phyloP scores from a whole-genome alignment of 2,329 filamentous ascomycete genomes.

The Paecilomyces niveus region DNA sequence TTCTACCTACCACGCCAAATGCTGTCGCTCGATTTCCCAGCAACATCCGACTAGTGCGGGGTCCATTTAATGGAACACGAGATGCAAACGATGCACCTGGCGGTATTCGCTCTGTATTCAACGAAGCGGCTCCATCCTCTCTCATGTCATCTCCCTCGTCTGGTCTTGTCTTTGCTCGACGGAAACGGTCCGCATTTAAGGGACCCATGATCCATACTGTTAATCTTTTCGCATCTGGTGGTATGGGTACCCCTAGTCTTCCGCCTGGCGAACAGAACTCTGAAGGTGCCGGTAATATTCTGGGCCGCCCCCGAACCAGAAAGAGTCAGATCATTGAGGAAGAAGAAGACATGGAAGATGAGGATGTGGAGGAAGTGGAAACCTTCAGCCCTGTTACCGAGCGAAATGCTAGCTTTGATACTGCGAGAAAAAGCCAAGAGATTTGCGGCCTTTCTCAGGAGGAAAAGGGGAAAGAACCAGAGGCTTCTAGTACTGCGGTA shows the following conservation, averaged over 20 bases:
- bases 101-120: conserved; percentile 26
- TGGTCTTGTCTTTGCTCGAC: conserved; percentile 39
- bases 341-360: conserved; percentile 33
- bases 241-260: conserved; percentile 26
- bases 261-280: conserved; percentile 12
- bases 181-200: conserved; percentile 40
- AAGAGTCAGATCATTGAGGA: conserved; percentile 40
- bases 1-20: conserved; percentile 85
- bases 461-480: conserved; percentile 4
- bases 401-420: not conserved
- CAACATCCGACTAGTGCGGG: conserved; percentile 76
- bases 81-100: conserved; percentile 18
- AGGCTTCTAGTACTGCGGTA: not conserved
- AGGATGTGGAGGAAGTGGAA: conserved; percentile 36
- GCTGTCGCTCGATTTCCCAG: conserved; percentile 65
- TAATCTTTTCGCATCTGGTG: conserved; percentile 26
- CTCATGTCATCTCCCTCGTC: conserved; percentile 34
- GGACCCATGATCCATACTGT: conserved; percentile 37
- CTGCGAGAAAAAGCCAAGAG: not conserved
- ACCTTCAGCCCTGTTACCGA: conserved; percentile 22
- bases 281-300: conserved; percentile 8
- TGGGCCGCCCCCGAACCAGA: conserved; percentile 21
- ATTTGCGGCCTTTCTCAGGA: not conserved
- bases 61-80: conserved; percentile 18
- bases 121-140: conserved; percentile 29